Evolutionary conservation across 2,329 filamentous ascomycete genomes (phyloP).

Genomic region (Seiridium unicorne): DNA sequence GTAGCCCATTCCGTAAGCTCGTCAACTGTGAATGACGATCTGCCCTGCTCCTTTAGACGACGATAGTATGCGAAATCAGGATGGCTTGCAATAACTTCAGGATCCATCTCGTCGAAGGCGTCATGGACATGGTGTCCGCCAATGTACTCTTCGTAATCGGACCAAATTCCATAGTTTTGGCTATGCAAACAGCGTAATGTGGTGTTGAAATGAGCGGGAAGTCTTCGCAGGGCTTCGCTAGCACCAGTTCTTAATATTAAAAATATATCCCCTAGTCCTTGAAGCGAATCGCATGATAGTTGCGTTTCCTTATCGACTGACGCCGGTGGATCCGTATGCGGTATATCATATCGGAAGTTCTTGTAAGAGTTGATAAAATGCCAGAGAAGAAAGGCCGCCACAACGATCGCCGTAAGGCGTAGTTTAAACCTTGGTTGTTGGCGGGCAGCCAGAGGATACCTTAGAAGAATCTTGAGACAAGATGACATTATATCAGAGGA

Average conservation of each 20-base stretch:
- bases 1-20: slow-evolving; percentile 25
- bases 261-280: slow-evolving; percentile 49
- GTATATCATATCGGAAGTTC: neutral
- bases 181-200: slow-evolving; percentile 52
- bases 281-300: slow-evolving; percentile 14
- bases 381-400: neutral
- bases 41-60: slow-evolving; percentile 39
- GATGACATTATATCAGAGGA: too few relatives aligned
- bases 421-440: neutral
- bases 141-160: slow-evolving; percentile 53
- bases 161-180: slow-evolving; percentile 52
- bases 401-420: neutral
- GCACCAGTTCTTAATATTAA: slow-evolving; percentile 59
- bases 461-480: too few relatives aligned
- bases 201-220: slow-evolving; percentile 52
- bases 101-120: slow-evolving; percentile 43
- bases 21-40: slow-evolving; percentile 34
- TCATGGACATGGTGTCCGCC: slow-evolving; percentile 49
- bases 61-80: slow-evolving; percentile 52
- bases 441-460: neutral
- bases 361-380: neutral
- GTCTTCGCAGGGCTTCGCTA: slow-evolving; percentile 53
- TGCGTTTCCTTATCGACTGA: neutral
- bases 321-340: neutral
- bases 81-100: slow-evolving; percentile 33